These are phyloP conservation scores for Dendrocalamus sinicus DNA, from an alignment of 176 grass and related monocot species.

Conservation along the genomic window DNA sequence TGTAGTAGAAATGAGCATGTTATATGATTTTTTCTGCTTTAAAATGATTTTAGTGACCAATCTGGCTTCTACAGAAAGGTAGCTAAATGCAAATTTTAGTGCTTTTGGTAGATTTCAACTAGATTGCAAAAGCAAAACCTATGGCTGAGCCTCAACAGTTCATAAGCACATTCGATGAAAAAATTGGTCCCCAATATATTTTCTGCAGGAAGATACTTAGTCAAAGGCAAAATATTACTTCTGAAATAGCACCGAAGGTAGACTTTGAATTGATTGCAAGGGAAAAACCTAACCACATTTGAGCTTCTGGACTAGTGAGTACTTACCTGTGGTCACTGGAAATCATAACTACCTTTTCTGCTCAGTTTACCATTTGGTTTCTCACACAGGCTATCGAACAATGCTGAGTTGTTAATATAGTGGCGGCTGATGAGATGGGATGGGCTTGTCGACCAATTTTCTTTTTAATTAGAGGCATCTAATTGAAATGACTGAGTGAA, in stretches of 20 bases:
- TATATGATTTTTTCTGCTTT: constrained; percentile 27
- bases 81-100: background rate
- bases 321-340: background rate
- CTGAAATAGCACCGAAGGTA: background rate
- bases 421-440: background rate
- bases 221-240: background rate
- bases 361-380: constrained; percentile 15
- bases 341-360: background rate
- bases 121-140: constrained; percentile 22
- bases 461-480: background rate
- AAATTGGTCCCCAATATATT: background rate
- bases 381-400: background rate
- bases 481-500: background rate
- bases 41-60: background rate
- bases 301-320: background rate
- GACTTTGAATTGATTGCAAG: constrained; percentile 3
- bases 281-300: background rate
- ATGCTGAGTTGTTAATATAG: background rate
- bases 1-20: constrained; percentile 1
- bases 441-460: background rate
- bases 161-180: background rate
- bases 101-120: constrained; percentile 19
- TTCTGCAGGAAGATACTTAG: background rate
- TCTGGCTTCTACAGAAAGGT: background rate
- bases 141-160: background rate